phyloP scores from a whole-genome alignment of 495 filamentous ascomycete species.

The Penicillium daleae region DNA sequence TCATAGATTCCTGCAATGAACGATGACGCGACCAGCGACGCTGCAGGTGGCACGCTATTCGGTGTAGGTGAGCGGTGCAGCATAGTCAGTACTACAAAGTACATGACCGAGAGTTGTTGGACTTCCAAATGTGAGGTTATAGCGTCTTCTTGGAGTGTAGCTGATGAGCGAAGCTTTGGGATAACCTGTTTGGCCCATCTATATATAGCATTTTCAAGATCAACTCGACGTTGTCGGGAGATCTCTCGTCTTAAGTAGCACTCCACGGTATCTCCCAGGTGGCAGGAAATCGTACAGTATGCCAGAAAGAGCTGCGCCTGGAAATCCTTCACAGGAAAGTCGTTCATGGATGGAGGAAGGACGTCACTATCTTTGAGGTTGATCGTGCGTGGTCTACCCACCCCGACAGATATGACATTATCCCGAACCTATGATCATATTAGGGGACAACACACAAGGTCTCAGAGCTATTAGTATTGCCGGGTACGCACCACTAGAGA shows the following conservation, averaged over 20 bases:
- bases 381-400: slow-evolving; percentile 35
- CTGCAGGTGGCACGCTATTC: slow-evolving; percentile 29
- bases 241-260: slow-evolving; percentile 33
- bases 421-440: slow-evolving; percentile 27
- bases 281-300: slow-evolving; percentile 34
- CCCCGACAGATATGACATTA: slow-evolving; percentile 37
- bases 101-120: slow-evolving; percentile 33
- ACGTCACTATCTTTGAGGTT: slow-evolving; percentile 37
- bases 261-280: slow-evolving; percentile 34
- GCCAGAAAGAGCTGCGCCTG: slow-evolving; percentile 30
- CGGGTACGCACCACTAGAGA: slow-evolving; percentile 31
- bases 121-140: slow-evolving; percentile 27
- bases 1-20: slow-evolving; percentile 39
- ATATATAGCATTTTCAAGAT: slow-evolving; percentile 36
- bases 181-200: slow-evolving; percentile 37
- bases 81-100: slow-evolving; percentile 34
- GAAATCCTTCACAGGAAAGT: slow-evolving; percentile 33
- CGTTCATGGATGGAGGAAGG: slow-evolving; percentile 34
- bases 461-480: too few relatives aligned
- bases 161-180: slow-evolving; percentile 29
- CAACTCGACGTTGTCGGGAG: slow-evolving; percentile 28
- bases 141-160: slow-evolving; percentile 23
- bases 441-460: neutral
- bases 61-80: slow-evolving; percentile 33
- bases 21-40: slow-evolving; percentile 32